Base-by-base conservation (phyloP, 108 stramenopile species). In the Pinguiococcus pyrenoidosus region DNA sequence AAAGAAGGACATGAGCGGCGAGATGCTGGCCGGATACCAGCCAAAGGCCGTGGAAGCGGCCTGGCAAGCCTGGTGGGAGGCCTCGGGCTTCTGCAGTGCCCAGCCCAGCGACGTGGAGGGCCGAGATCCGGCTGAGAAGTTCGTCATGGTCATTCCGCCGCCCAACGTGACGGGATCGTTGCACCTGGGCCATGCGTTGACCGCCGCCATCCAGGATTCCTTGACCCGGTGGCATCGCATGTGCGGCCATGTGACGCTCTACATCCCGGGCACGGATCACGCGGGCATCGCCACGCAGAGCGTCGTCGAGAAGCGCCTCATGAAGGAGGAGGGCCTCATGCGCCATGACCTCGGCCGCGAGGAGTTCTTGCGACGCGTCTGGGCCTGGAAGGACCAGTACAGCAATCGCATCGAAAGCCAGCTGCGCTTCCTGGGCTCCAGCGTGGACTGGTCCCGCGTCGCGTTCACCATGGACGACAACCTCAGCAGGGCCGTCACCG, bases 251-350 rank as follows among this genome's bases (percentile, higher is more conserved):
- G 79, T 83, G 17, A 91, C 94, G 17, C 69, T 99, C 16, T 99
- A 92, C 77, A 86, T 99, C 35, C 97, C 97, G 29, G 64, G 97
- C 54, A 95, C 87, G 18, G 97, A 99, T 59, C 97, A 99, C 59
- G 97, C 97, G 13, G 97, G 97, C 29, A 99, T 99, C 58, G 97
- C 97, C 49, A 99, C 97, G 29, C 97, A 99, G 69, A 82, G 83
- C 22, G 91, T 99, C 6, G 97, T 99, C 0, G 97, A 99, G 73
- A 92, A 92, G 68, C 83, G 81, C 81, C 78, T 99, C 36, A 81
- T 82, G 74, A 94, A 92, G 68, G 80, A 83, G 46, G 63, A 79
- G 46, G 76, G 78, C 20, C 51, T 85, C 43, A 83, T 87, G 22
- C 51, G 74, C 27, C 97, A 99, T 57, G 91, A 95, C 54, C 76